Percentiles rank a stretch among this genome's conserved stretches.
Conservation (phyloP, 2,329 filamentous ascomycete species). For the Calycina herbarum region DNA sequence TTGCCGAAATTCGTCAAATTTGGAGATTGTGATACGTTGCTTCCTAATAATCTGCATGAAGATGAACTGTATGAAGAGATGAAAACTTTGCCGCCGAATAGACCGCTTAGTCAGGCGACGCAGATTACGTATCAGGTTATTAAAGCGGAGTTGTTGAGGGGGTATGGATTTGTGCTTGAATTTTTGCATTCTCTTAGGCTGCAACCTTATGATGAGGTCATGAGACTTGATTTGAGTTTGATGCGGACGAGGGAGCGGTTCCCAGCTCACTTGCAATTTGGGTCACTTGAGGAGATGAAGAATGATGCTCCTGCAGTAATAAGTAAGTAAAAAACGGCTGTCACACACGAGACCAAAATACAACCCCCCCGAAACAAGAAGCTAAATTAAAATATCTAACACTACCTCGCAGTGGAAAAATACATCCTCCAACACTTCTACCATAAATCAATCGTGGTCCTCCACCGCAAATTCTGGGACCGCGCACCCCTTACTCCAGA, state of each 20-base stretch:
- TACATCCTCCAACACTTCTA: constrained; percentile 54
- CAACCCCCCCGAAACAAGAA: not conserved
- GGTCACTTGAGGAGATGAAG: constrained; percentile 49
- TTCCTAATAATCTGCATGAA: constrained; percentile 65
- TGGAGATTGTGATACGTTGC: constrained; percentile 61
- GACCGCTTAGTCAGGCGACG: constrained; percentile 59
- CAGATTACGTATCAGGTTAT: constrained; percentile 54
- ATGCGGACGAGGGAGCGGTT: constrained; percentile 47
- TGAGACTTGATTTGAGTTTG: constrained; percentile 49
- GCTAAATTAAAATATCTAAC: not conserved
- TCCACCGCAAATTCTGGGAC: constrained; percentile 56
- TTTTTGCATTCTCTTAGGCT: constrained; percentile 51
- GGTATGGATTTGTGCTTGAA: constrained; percentile 52
- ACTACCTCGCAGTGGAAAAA: constrained; percentile 45
- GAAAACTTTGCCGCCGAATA: constrained; percentile 53
- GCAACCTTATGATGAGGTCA: constrained; percentile 51
- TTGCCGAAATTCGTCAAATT: constrained; percentile 65
- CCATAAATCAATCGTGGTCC: constrained; percentile 55
- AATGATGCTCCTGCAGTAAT: constrained; percentile 48
- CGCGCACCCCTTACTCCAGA: constrained; percentile 40
- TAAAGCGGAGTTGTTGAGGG: constrained; percentile 49
- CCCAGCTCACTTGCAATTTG: constrained; percentile 50
- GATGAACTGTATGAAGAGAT: constrained; percentile 62
- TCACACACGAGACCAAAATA: too few relatives aligned
- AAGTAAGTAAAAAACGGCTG: not conserved